Conservation (phyloP, 2,329 filamentous ascomycete species). For the Penicillium sp. region DNA sequence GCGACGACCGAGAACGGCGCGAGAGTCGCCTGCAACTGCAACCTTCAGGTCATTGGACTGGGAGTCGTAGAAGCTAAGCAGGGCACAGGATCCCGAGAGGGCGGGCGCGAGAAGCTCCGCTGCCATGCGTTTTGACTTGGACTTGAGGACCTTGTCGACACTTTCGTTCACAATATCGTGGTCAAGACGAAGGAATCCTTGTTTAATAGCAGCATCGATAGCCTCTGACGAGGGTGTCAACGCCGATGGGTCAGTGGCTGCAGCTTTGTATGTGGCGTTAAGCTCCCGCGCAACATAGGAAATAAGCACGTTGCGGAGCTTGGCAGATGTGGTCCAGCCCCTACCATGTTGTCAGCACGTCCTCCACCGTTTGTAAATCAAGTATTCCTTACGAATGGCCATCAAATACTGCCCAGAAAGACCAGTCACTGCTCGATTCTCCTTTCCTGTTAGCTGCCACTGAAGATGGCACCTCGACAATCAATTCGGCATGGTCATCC, state of each 20-base stretch:
- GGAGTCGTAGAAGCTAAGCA: conserved; percentile 94
- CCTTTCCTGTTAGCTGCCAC: conserved; percentile 56
- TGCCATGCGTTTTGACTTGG: conserved; percentile 83
- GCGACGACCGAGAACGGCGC: conserved; percentile 84
- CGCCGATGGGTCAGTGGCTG: conserved; percentile 56
- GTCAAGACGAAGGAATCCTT: conserved; percentile 83
- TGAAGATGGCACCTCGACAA: conserved; percentile 77
- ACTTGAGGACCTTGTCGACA: conserved; percentile 85
- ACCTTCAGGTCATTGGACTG: conserved; percentile 83
- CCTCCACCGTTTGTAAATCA: neutral
- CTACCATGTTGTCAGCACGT: conserved; percentile 47
- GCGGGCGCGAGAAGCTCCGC: conserved; percentile 91
- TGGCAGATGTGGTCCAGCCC: conserved; percentile 97
- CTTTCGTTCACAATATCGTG: conserved; percentile 93
- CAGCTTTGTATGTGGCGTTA: conserved; percentile 84
- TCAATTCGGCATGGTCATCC: conserved; percentile 97
- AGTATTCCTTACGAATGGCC: conserved; percentile 77
- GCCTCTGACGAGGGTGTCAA: conserved; percentile 72
- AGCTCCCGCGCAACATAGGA: conserved; percentile 90
- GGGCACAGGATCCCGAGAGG: conserved; percentile 92
- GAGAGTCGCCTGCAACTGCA: conserved; percentile 93
- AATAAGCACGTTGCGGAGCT: conserved; percentile 87
- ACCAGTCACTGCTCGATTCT: conserved; percentile 77
- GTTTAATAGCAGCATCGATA: conserved; percentile 89
- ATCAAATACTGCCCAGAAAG: conserved; percentile 99